A percentile compares a stretch with the other conserved stretches of the same genome.
Conservation (phyloP, 2,329 filamentous ascomycete genomes). For the Fusarium subglutinans region DNA sequence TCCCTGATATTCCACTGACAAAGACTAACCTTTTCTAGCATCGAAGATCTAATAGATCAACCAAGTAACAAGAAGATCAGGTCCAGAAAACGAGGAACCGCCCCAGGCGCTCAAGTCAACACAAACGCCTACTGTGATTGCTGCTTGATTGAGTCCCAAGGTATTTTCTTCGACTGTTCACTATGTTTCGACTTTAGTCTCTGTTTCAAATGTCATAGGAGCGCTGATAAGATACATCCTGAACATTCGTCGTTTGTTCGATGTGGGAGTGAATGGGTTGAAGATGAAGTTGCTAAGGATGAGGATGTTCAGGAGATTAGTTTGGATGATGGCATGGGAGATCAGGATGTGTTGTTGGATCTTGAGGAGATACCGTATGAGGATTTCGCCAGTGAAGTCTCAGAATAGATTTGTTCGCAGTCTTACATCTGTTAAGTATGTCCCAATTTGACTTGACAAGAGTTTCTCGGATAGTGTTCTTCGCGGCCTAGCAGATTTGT, state of each 20-base stretch:
- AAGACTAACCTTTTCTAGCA: accelerated
- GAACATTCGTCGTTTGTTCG: background rate
- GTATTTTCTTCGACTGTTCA: background rate
- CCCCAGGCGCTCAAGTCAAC: background rate
- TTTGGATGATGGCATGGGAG: background rate
- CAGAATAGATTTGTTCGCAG: background rate
- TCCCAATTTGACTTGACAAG: accelerated
- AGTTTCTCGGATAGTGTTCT: background rate
- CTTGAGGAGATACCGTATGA: background rate
- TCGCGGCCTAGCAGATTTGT: too few species aligned
- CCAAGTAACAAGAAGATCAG: background rate
- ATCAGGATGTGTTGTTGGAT: background rate
- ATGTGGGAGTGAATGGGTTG: background rate
- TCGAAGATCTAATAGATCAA: background rate
- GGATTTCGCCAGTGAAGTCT: background rate
- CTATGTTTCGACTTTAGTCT: background rate
- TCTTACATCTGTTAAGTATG: accelerated
- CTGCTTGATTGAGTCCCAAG: background rate
- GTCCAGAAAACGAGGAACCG: background rate
- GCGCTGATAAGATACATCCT: background rate
- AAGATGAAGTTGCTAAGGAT: background rate
- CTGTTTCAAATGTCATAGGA: background rate
- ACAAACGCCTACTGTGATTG: background rate
- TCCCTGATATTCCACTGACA: accelerated
- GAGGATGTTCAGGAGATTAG: background rate